Evolutionary conservation across 139 green algal species (phyloP).

Genomic region (Coelastrella sp.): DNA sequence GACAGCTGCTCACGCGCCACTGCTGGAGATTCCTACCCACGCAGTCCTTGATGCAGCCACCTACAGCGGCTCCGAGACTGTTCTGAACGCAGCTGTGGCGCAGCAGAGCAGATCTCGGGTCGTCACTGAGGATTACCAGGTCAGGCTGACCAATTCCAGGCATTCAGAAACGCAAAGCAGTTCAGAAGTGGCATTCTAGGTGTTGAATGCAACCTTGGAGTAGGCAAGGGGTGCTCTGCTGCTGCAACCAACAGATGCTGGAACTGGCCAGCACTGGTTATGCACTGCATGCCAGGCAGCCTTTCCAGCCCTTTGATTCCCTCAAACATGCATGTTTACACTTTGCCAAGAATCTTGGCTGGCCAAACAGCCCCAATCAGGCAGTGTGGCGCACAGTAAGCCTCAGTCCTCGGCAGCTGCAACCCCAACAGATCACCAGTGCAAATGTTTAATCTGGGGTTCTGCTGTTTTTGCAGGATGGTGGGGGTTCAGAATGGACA

Average conservation of each 20-base stretch:
- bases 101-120: not conserved
- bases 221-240: no score
- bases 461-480: not conserved
- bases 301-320: no score
- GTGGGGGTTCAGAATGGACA: not conserved
- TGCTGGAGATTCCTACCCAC: conserved; percentile 16
- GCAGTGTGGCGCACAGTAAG: no score
- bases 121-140: not conserved
- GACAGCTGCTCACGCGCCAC: not conserved
- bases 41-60: not conserved
- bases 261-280: no score
- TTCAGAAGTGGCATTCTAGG: no score
- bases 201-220: not conserved
- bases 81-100: conserved; percentile 34
- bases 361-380: no score
- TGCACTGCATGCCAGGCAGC: no score
- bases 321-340: no score
- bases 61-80: conserved; percentile 2
- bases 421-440: no score
- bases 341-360: no score
- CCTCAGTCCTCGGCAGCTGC: no score
- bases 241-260: not conserved
- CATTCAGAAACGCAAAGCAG: not conserved
- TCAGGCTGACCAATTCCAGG: not conserved
- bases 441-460: not conserved